Conservation (phyloP, 2,329 filamentous ascomycete species). For the Pseudocercospora ulei region DNA sequence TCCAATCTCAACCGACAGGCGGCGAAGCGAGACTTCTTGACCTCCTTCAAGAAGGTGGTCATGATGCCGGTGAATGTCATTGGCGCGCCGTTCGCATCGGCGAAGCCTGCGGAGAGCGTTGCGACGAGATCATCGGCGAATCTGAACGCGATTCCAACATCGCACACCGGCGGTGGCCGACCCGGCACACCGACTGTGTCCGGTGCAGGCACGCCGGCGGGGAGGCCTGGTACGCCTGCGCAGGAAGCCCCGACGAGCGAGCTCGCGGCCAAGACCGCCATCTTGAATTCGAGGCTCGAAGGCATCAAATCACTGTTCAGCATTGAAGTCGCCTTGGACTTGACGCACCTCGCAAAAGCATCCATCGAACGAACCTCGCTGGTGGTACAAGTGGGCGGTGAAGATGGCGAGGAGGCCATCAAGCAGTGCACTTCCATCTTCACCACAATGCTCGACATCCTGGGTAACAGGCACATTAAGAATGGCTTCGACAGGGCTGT, state of each 20-base stretch:
- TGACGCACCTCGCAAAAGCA: conserved; percentile 80
- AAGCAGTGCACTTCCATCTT: conserved; percentile 89
- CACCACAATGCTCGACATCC: conserved; percentile 67
- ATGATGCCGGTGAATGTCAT: conserved; percentile 95
- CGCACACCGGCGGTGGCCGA: conserved; percentile 19
- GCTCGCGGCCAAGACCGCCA: conserved; percentile 88
- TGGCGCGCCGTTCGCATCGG: conserved; percentile 45
- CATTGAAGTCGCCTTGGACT: conserved; percentile 81
- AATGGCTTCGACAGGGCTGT: conserved; percentile 91
- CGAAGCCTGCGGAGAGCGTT: conserved; percentile 31
- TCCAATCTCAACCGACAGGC: conserved; percentile 86
- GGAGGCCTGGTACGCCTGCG: conserved; percentile 34
- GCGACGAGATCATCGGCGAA: conserved; percentile 18
- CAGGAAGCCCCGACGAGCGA: conserved; percentile 73
- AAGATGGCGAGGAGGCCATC: conserved; percentile 65
- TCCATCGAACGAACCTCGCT: conserved; percentile 76
- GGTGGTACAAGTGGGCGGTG: conserved; percentile 70
- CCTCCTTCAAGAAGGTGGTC: conserved; percentile 94
- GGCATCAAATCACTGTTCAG: conserved; percentile 93
- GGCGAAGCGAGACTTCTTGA: conserved; percentile 91
- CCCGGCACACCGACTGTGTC: conserved; percentile 28
- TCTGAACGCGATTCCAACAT: conserved; percentile 27
- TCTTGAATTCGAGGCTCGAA: conserved; percentile 90
- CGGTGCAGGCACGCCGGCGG: conserved; percentile 22
- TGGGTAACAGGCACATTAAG: conserved; percentile 80